phyloP scores from a whole-genome alignment of 441 rosid species.

The Pelargonium exstipulatum region DNA sequence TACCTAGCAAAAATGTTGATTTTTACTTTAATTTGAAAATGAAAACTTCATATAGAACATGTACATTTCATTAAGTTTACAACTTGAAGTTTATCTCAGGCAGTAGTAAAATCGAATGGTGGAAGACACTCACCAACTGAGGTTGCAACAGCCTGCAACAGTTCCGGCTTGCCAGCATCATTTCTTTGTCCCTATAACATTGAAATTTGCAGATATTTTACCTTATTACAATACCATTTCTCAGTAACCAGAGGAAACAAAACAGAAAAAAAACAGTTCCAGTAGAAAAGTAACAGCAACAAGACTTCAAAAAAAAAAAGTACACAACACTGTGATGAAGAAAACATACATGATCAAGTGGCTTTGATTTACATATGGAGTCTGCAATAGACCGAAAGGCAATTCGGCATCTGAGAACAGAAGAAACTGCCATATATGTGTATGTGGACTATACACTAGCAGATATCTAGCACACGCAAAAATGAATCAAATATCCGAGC shows the following conservation, averaged over 20 bases:
- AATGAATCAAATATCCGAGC: no score
- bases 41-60: not conserved
- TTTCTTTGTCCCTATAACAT: conserved; percentile 35
- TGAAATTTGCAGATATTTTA: not conserved
- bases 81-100: not conserved
- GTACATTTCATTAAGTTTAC: not conserved
- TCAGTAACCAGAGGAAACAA: not conserved
- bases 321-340: not conserved
- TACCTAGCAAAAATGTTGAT: no score
- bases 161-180: conserved; percentile 23
- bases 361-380: conserved; percentile 29
- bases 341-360: conserved; percentile 24
- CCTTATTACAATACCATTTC: conserved; percentile 10
- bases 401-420: conserved; percentile 30
- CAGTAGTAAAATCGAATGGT: not conserved
- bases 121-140: conserved; percentile 32
- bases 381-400: conserved; percentile 28
- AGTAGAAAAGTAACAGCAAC: not conserved
- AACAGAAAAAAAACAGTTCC: not conserved
- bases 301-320: not conserved
- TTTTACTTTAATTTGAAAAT: no score
- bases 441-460: no score
- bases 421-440: not conserved
- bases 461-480: no score
- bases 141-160: conserved; percentile 36